Evolutionary conservation across 139 green algal species (phyloP).

Genomic region (Tetradesmus lagerheimii): DNA sequence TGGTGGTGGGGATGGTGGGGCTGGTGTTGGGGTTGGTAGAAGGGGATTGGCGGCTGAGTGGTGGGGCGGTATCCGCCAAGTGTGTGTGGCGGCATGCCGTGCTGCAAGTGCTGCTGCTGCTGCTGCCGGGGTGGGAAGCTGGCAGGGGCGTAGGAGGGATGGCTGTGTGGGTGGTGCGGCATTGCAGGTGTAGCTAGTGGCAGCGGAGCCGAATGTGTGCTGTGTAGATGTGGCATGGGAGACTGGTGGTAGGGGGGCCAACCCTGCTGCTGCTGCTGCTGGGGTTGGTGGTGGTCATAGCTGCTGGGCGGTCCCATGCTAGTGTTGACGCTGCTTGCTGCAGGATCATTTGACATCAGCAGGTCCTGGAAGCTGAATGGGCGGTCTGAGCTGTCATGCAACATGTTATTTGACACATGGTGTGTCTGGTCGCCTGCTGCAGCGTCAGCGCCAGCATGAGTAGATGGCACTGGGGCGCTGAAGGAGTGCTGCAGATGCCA

Average conservation of each 20-base stretch:
- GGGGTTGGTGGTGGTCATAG: neutral
- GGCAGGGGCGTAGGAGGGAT: neutral
- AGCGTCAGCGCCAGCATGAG: neutral
- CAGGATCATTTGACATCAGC: neutral
- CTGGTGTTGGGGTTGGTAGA: neutral
- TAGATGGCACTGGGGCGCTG: neutral
- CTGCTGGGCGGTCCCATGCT: neutral
- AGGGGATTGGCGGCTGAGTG: neutral
- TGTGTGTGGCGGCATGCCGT: neutral
- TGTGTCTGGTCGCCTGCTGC: neutral
- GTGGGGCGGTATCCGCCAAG: neutral
- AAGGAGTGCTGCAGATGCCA: neutral
- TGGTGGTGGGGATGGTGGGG: neutral
- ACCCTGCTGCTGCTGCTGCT: neutral
- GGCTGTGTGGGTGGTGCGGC: neutral
- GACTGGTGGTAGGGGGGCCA: neutral
- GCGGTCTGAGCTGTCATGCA: neutral
- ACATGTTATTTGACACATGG: neutral
- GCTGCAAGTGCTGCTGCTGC: neutral
- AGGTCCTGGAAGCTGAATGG: constrained; percentile 1
- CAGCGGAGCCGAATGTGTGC: neutral
- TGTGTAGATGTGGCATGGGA: neutral
- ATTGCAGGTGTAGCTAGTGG: neutral
- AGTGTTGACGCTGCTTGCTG: neutral
- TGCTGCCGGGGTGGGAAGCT: neutral